Base-by-base conservation (phyloP, 805 yeast species). In the Yarrowia yakushimensis region DNA sequence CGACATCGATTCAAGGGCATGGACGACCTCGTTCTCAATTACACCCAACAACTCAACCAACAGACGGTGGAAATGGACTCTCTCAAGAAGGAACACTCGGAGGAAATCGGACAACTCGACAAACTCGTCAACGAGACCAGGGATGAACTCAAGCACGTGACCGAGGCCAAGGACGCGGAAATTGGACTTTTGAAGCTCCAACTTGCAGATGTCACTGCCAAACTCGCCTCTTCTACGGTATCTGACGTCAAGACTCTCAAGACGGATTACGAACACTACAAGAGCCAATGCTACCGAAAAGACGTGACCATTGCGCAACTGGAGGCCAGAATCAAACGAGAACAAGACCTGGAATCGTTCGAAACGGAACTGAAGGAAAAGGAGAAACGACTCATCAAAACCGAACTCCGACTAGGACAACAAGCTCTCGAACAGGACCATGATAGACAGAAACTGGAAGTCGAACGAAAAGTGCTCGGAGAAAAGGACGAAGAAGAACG, bases 361-460 rank as follows among this genome's bases (percentile, higher is more conserved):
- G 61, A 37, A 8, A 11, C 10, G 12, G 22, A 28, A 4, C 36
- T 55, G 12, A 31, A 18, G 20, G 61, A 39, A 4, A 37, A 27
- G 30, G 48, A 39, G n/a, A 22, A 39, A 12, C 28, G 48, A 9
- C 48, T 39, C 18, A 18, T 33, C 17, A 25, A 34, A 33, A 52
- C 59, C 3, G 59, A 52, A 9, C 23, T 34, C 11, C 43, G 59
- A 12, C 28, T 52, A 3, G 59, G 59, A 36, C 61, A 55, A 17
- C 61, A 39, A 39, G 36, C 39, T 0, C 37, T 55, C 3, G 39
- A 39, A n/a, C 61, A 52, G 59, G 59, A 52, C 25, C 42, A 52
- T 10, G 37, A 28, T 12, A 4, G 48, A 7, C 46, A 55, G 27
- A 20, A 39, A 20, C 37, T 55, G 9, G 61, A 27, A n/a, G 36